Base-by-base conservation (phyloP, 2,329 filamentous ascomycete species). In the Hypoxylon sp. region DNA sequence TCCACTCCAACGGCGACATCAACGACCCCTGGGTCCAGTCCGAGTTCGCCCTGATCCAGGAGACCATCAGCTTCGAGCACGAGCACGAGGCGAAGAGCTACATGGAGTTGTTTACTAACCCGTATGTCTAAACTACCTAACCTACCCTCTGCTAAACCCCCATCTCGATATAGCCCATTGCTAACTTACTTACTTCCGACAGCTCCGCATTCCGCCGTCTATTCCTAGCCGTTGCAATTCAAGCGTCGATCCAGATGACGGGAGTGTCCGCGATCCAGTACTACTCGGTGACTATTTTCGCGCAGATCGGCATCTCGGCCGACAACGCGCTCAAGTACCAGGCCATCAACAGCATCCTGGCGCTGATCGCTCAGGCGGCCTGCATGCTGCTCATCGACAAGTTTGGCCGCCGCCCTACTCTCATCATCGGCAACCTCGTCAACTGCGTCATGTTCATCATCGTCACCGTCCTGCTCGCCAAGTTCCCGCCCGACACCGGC, bases 251-350 rank as follows among this genome's bases (percentile, higher is more conserved):
- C 2, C 91, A 93, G 74, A 92, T 94, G 89, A 93, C 91, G 0
- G 91, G 91, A 67, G 89, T 90, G 0, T 86, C 83, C 1, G 88
- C 89, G 1, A 92, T 93, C 67, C 90, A 93, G 73, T 93, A 93
- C 76, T 93, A 90, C 76, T 89, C 87, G 0, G 85, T 89, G 17
- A 76, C 73, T 2, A 91, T 92, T 68, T 92, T 90, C 76, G 78
- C 76, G 1, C 85, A 91, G 73, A 91, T 92, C 68, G 90, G 90
- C 26, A 92, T 93, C 68, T 74, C 78, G 0, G 83, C 84, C 20
- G 80, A 86, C 53, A 83, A 90, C 26, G 88, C 91, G 0, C 83
- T 93, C 41, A 87, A 89, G 67, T 93, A 93, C 75, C 91, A 93
- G 74, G 90, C 89, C 56, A 92, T 93, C 71, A 91, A 89, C 64